Base-by-base conservation (phyloP, 2,329 filamentous ascomycete species). In the Dissoconium aciculare region DNA sequence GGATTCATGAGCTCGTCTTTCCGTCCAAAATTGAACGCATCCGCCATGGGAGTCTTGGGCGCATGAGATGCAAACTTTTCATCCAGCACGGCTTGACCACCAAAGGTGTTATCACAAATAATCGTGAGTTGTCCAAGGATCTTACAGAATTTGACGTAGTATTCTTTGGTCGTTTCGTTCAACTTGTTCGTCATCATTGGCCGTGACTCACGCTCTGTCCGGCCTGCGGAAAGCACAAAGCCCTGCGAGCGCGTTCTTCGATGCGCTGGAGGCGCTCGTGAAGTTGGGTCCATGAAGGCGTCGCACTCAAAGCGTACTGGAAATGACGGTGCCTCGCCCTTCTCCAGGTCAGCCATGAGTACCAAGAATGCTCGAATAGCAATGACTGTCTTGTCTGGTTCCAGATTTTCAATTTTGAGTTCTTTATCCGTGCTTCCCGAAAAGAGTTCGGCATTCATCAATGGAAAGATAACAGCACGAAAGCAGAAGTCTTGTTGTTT, bases 331-430 rank as follows among this genome's bases (percentile, higher is more conserved):
- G 74, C 68, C 28, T 85, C 78, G 15, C 78, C 77, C 40, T 78
- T 87, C 54, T 98, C 89, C 15, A 95, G 63, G 52, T 98, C 89
- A 1, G 79, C 71, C 72, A 98, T 87, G 43, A 95, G 83, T 17
- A 79, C 81, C 15, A 98, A 65, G 51, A 95, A 98, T 3, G 89
- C 81, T 39, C 84, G 73, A 39, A 98, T 98, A 3, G 85, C 89
- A 44, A 98, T 80, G n/a, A 95, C 87, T 59, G 94, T 92, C 46
- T 82, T 78, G 50, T 98, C 91, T 0, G 91, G 89, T 39, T 98
- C 89, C 38, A 98, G 67, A 49, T 91, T 82, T 49, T 95, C 89
- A 15, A 94, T 79, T 49, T 74, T 84, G 25, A 89, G 60, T 26
- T 93, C 81, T 46, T 76, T 81, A 16, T 52, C 51, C 4, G 46